phyloP scores from a whole-genome alignment of 2,329 filamentous ascomycete genomes.

The Microthyrium microscopicum region DNA sequence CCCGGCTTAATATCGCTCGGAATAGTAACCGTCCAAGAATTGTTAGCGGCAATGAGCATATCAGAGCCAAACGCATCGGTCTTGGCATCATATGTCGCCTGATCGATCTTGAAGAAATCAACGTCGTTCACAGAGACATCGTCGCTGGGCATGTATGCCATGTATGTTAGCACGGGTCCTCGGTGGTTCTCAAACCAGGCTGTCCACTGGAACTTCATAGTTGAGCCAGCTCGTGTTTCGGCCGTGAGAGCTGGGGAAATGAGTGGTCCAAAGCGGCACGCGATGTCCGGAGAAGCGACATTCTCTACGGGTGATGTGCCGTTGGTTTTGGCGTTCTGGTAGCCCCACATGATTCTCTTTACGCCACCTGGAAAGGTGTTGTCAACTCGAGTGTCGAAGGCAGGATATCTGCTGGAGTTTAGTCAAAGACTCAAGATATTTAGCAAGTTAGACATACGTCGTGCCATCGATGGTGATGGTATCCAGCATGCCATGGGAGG shows the following conservation, averaged over 20 bases:
- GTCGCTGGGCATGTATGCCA: slow-evolving; percentile 1
- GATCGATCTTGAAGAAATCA: slow-evolving; percentile 3
- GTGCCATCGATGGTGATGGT: slow-evolving; percentile 2
- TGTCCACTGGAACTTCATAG: slow-evolving; percentile 1
- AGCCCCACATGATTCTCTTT: neutral
- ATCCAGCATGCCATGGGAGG: slow-evolving; percentile 1
- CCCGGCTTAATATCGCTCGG: slow-evolving; percentile 28
- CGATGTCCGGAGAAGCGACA: slow-evolving; percentile 1
- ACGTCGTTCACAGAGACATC: neutral
- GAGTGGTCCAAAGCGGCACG: neutral
- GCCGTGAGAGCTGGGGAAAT: neutral
- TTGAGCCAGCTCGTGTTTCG: neutral
- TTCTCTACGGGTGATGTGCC: neutral
- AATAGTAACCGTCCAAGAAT: slow-evolving; percentile 28
- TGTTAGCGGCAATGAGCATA: slow-evolving; percentile 25
- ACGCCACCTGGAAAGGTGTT: neutral
- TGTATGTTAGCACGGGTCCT: slow-evolving; percentile 2
- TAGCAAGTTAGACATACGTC: neutral
- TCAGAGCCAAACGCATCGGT: slow-evolving; percentile 17
- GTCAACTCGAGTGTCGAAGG: slow-evolving; percentile 1
- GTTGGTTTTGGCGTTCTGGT: neutral
- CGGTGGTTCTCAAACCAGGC: slow-evolving; percentile 1
- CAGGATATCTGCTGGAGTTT: neutral
- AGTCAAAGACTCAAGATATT: neutral
- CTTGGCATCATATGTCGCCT: slow-evolving; percentile 4